Evolutionary conservation across 768 basidiomycete species (phyloP).

Genomic region (Podaxis sp.): DNA sequence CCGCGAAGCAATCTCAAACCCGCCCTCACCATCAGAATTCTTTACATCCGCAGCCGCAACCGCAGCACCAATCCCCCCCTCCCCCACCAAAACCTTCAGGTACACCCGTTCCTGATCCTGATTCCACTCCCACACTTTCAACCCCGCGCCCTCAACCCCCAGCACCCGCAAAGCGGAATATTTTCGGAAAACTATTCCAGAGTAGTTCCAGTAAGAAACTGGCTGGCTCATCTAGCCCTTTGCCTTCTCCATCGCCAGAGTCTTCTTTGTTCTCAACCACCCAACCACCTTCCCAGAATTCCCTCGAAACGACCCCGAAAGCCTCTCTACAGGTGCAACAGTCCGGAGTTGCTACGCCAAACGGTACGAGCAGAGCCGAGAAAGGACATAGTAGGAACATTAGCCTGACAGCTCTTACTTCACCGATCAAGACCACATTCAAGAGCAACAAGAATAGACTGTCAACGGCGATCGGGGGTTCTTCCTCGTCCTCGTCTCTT

Average conservation of each 20-base stretch:
- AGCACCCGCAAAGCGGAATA: conserved; percentile 48
- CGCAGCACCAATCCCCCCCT: conserved; percentile 14
- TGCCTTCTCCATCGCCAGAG: conserved; percentile 6
- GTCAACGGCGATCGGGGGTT: conserved; percentile 20
- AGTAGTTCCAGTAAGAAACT: conserved; percentile 21
- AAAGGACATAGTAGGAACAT: conserved; percentile 26
- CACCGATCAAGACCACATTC: conserved; percentile 27
- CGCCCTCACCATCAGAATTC: conserved; percentile 17
- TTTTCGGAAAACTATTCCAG: conserved; percentile 76
- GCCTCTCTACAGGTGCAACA: conserved; percentile 14
- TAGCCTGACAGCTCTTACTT: conserved; percentile 25
- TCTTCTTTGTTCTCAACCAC: neutral
- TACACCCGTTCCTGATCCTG: neutral
- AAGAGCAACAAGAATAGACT: conserved; percentile 26
- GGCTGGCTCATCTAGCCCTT: conserved; percentile 15
- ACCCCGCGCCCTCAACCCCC: conserved; percentile 22
- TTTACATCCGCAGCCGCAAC: conserved; percentile 17
- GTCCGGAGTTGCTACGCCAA: conserved; percentile 17
- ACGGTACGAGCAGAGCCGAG: conserved; percentile 14
- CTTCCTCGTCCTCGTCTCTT: conserved; percentile 10
- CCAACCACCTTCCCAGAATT: neutral
- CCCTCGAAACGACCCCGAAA: conserved; percentile 5
- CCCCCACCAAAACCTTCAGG: neutral
- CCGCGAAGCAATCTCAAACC: conserved; percentile 3
- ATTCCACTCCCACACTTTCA: conserved; percentile 19